A percentile compares a stretch with the other conserved stretches of the same genome.
Conservation (phyloP, 2,329 filamentous ascomycete species). For the Pseudogymnoascus verrucosus region DNA sequence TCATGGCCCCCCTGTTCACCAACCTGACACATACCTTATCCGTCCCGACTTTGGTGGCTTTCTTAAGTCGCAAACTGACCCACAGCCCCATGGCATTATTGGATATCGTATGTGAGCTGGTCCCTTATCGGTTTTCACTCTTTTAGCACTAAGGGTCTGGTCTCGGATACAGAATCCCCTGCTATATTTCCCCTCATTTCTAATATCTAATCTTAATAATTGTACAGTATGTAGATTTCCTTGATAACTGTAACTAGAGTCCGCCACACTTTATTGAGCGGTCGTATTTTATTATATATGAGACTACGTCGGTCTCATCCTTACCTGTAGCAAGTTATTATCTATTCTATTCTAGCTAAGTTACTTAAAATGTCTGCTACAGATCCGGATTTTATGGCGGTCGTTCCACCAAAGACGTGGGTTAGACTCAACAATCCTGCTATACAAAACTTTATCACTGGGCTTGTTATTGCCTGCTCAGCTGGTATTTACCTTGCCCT, state of each 20-base stretch:
- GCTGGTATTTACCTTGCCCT: slow-evolving; percentile 16
- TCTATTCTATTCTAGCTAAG: background rate
- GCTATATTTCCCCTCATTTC: background rate
- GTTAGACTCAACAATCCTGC: slow-evolving; percentile 5
- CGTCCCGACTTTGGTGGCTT: background rate
- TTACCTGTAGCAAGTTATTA: background rate
- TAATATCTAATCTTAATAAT: background rate
- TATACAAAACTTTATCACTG: background rate
- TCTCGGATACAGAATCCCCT: background rate
- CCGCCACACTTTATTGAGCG: background rate
- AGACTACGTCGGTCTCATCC: background rate
- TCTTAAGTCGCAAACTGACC: background rate
- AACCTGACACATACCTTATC: background rate
- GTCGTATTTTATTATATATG: background rate
- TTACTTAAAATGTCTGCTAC: background rate
- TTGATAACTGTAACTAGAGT: background rate
- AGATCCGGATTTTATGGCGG: background rate
- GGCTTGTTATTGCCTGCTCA: slow-evolving; percentile 13
- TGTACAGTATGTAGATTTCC: background rate
- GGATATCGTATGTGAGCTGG: background rate
- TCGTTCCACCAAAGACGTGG: background rate
- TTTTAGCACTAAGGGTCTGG: background rate
- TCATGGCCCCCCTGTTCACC: background rate
- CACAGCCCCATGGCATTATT: background rate
- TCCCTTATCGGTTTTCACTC: background rate